A percentile compares a stretch with the other conserved stretches of the same genome.
phyloP scores from a whole-genome alignment of 768 basidiomycete genomes.

The Boletus speciosus region DNA sequence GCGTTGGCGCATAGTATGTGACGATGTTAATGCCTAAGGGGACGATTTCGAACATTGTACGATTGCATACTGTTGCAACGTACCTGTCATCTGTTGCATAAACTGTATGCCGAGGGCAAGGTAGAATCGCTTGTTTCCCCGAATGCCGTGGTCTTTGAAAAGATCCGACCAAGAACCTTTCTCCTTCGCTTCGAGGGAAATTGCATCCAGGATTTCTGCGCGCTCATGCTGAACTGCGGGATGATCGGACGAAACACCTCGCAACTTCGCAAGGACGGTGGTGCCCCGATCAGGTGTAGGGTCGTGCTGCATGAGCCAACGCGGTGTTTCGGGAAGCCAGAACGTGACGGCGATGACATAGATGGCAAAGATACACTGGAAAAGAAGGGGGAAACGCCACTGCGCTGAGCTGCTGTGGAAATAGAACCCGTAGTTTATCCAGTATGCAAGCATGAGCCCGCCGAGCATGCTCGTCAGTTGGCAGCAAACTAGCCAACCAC shows the following conservation, averaged over 20 bases:
- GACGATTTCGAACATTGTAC: background rate
- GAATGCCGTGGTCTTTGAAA: background rate
- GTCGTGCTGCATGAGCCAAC: background rate
- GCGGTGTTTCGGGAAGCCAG: background rate
- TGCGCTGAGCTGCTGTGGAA: slow-evolving; percentile 9
- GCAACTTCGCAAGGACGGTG: background rate
- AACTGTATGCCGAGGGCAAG: background rate
- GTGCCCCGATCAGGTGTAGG: background rate
- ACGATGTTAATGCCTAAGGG: background rate
- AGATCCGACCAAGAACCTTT: background rate
- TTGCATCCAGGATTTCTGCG: background rate
- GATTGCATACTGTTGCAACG: background rate
- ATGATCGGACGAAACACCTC: background rate
- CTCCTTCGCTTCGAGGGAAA: background rate
- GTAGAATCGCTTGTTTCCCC: background rate
- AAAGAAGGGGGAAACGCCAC: slow-evolving; percentile 6
- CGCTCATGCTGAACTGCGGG: background rate
- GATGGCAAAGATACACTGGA: background rate
- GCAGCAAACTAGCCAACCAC: slow-evolving; percentile 13
- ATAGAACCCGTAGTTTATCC: slow-evolving; percentile 15
- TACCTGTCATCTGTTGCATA: background rate
- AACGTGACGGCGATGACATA: background rate
- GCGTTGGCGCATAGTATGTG: background rate
- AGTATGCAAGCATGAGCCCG: slow-evolving; percentile 11
- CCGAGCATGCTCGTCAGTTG: slow-evolving; percentile 15